Evolutionary conservation across 2,329 filamentous ascomycete species (phyloP).

Genomic region (Aspergillus sp.): DNA sequence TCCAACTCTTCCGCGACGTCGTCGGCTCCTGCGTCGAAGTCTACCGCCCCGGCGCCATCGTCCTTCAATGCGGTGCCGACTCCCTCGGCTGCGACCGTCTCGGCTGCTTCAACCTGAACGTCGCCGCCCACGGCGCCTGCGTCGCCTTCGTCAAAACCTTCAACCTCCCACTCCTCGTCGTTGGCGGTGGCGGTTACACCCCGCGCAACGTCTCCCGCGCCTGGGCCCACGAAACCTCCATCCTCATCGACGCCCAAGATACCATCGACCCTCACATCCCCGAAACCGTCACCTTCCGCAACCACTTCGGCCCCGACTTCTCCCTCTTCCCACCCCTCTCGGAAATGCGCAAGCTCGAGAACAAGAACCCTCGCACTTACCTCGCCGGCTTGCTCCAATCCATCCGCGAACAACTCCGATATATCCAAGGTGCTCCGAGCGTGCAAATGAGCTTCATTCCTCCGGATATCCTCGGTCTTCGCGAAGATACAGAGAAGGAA

Average conservation of each 20-base stretch:
- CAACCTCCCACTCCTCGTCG: slow-evolving; percentile 78
- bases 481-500: slow-evolving; percentile 52
- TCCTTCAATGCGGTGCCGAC: slow-evolving; percentile 93
- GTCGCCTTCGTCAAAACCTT: slow-evolving; percentile 84
- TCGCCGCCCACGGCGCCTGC: slow-evolving; percentile 89
- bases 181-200: slow-evolving; percentile 95
- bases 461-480: slow-evolving; percentile 66
- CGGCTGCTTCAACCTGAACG: slow-evolving; percentile 94
- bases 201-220: slow-evolving; percentile 93
- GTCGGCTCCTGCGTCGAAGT: slow-evolving; percentile 75
- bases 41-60: slow-evolving; percentile 88
- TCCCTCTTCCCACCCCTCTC: slow-evolving; percentile 86
- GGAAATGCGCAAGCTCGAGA: slow-evolving; percentile 66
- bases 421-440: slow-evolving; percentile 80
- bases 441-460: slow-evolving; percentile 82
- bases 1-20: slow-evolving; percentile 77
- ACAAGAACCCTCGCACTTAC: slow-evolving; percentile 76
- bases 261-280: slow-evolving; percentile 74
- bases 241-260: slow-evolving; percentile 75
- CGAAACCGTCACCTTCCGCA: slow-evolving; percentile 76
- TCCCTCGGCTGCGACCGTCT: slow-evolving; percentile 90
- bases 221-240: slow-evolving; percentile 95
- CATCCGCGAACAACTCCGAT: slow-evolving; percentile 81
- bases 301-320: slow-evolving; percentile 85
- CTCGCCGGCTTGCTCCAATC: slow-evolving; percentile 74